A percentile compares a stretch with the other conserved stretches of the same genome.
Evolutionary conservation across 2,329 filamentous ascomycete species (phyloP).

Genomic region (Colletotrichum abscissum): DNA sequence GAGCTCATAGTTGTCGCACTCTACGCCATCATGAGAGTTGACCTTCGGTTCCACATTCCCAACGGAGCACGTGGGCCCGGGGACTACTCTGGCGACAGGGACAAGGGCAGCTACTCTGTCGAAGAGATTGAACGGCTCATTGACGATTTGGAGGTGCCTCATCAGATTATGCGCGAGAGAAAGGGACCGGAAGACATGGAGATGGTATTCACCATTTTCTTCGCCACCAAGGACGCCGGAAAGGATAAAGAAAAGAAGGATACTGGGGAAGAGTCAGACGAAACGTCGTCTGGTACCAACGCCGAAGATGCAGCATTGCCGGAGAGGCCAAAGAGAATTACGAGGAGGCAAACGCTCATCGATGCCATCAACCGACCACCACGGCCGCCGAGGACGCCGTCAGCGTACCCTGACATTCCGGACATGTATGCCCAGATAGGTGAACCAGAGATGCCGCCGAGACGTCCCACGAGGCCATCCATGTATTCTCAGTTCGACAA

Average conservation of each 20-base stretch:
- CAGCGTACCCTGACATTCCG: conserved; percentile 6
- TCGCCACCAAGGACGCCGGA: conserved; percentile 10
- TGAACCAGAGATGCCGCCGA: background rate
- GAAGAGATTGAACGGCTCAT: conserved; percentile 36
- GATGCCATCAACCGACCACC: conserved; percentile 19
- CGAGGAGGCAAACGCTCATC: conserved; percentile 30
- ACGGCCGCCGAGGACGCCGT: background rate
- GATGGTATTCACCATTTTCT: conserved; percentile 34
- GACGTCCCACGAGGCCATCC: background rate
- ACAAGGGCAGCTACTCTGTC: conserved; percentile 24
- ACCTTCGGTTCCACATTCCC: conserved; percentile 45
- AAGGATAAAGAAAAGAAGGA: background rate
- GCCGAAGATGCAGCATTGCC: conserved; percentile 4
- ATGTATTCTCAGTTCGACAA: conserved; percentile 2
- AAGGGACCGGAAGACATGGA: conserved; percentile 22
- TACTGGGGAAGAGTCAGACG: background rate
- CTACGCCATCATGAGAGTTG: conserved; percentile 43
- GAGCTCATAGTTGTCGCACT: conserved; percentile 43
- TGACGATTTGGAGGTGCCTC: conserved; percentile 22
- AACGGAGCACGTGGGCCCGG: conserved; percentile 43
- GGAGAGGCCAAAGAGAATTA: conserved; percentile 29
- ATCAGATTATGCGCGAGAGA: conserved; percentile 36
- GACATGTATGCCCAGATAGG: conserved; percentile 5
- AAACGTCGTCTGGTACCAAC: background rate
- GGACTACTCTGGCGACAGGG: conserved; percentile 38